Evolutionary conservation across 139 green algal genomes (phyloP), one percentile per base, ranked within the genome.

Genomic region (Asterochloris erici): DNA sequence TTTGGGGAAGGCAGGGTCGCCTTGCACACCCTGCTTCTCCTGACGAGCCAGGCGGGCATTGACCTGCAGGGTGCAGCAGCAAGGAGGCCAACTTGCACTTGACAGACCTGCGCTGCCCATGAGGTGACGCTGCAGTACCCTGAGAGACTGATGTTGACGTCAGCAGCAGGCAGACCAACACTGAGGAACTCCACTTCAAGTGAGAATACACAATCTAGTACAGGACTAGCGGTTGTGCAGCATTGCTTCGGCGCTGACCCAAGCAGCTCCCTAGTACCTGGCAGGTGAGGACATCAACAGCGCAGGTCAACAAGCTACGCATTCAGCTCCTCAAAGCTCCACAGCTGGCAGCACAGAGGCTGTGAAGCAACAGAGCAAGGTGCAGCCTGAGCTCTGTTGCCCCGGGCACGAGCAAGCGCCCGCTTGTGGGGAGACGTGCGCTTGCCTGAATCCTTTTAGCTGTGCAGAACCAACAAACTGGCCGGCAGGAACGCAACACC

Each of bases 1-100:
- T 83, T 97, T 95, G 62, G 90, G 93, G 79, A 88, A 94, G 1
- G 74, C 75, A 27, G 90, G 87, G 82, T 97, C 94, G 12, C 85
- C 92, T 2, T 81, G 89, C 69, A 86, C 68, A 14, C 86, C 83
- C 60, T 89, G 82, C 73, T 83, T 63, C 10, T 79, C 80, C 68
- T 95, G 88, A 19, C 90, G 83, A 0, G 73, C 81, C 27, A 96
- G 81, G 69, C 92, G 82, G 29, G 68, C 69, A 79, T 96, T 96
- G 0, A 96, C 93, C 87, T 95, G 89, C 16, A 79, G 12, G n/a
- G 15, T 29, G 23, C 21, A 71, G 21, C 21, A 24, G 2, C 21
- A 21, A 71, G 21, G 66, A 71, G 17, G 17, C 19, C 66, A 71
- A 71, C 17, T 12, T 71, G 66, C 9, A 9, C n/a, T n/a, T n/a